phyloP scores from a whole-genome alignment of 805 yeast genomes.

The Zygoascus tannicola region DNA sequence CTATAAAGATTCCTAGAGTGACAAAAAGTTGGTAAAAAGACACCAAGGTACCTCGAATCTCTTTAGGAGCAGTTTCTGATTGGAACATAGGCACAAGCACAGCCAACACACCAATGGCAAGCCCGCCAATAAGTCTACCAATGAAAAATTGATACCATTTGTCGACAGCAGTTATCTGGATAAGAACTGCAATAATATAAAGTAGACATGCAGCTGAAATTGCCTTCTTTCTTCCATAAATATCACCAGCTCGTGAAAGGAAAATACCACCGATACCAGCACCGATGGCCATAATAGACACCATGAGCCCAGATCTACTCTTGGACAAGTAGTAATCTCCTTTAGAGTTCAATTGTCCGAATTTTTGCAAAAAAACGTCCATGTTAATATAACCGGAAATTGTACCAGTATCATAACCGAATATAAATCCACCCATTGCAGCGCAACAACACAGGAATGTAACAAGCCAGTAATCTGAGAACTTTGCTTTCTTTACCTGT shows the following conservation, averaged over 20 bases:
- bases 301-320: constrained; percentile 52
- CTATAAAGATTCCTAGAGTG: constrained; percentile 65
- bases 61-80: constrained; percentile 72
- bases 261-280: constrained; percentile 58
- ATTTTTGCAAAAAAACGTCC: constrained; percentile 40
- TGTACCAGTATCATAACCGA: constrained; percentile 63
- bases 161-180: constrained; percentile 37
- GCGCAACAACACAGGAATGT: constrained; percentile 39
- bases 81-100: constrained; percentile 70
- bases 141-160: constrained; percentile 41
- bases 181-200: constrained; percentile 45
- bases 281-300: constrained; percentile 62
- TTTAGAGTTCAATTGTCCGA: constrained; percentile 34
- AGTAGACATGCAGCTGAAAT: constrained; percentile 36
- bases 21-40: constrained; percentile 67
- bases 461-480: constrained; percentile 9
- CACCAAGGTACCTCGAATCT: constrained; percentile 71
- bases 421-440: constrained; percentile 58
- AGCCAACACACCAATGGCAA: constrained; percentile 69
- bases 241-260: constrained; percentile 43
- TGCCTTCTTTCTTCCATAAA: constrained; percentile 38
- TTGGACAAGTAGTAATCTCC: constrained; percentile 37
- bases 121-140: constrained; percentile 67
- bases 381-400: constrained; percentile 57
- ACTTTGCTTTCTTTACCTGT: too few species aligned